Conservation (phyloP, 2,329 filamentous ascomycete genomes). For the Fusarium ramigenum region DNA sequence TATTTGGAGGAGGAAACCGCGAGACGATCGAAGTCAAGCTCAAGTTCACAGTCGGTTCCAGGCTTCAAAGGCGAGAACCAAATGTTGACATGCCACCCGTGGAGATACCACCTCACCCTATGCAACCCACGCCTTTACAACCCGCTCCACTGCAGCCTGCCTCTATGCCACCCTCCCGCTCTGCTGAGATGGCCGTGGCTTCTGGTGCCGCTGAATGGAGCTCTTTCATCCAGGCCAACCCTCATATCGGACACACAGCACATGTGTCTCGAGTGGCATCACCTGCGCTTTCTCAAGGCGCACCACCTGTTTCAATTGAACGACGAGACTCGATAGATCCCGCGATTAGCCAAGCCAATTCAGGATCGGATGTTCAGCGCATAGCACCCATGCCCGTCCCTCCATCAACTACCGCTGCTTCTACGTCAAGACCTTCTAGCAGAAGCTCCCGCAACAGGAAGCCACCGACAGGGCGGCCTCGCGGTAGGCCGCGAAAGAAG, state of each 20-base stretch:
- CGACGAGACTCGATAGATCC: constrained; percentile 45
- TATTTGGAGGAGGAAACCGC: constrained; percentile 83
- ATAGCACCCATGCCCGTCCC: constrained; percentile 50
- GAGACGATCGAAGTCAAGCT: constrained; percentile 95
- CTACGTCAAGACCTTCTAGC: constrained; percentile 65
- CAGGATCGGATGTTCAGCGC: constrained; percentile 46
- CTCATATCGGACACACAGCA: constrained; percentile 55
- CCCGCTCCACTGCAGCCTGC: not conserved
- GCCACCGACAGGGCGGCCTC: constrained; percentile 62
- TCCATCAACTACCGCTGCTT: constrained; percentile 31
- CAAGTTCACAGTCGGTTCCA: constrained; percentile 81
- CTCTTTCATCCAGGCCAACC: constrained; percentile 77
- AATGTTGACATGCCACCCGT: constrained; percentile 38
- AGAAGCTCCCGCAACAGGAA: constrained; percentile 60
- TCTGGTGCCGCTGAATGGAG: constrained; percentile 81
- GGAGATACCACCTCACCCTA: not conserved
- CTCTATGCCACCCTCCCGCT: constrained; percentile 20
- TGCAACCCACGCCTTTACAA: not conserved
- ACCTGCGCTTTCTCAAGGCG: constrained; percentile 50
- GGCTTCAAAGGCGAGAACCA: constrained; percentile 51
- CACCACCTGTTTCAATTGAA: constrained; percentile 26
- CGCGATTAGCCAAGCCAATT: constrained; percentile 23
- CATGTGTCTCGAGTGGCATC: constrained; percentile 49
- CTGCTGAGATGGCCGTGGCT: constrained; percentile 51
- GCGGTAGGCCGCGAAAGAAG: constrained; percentile 66